phyloP scores from a whole-genome alignment of 2,329 filamentous ascomycete genomes.

The Microsporum canis region DNA sequence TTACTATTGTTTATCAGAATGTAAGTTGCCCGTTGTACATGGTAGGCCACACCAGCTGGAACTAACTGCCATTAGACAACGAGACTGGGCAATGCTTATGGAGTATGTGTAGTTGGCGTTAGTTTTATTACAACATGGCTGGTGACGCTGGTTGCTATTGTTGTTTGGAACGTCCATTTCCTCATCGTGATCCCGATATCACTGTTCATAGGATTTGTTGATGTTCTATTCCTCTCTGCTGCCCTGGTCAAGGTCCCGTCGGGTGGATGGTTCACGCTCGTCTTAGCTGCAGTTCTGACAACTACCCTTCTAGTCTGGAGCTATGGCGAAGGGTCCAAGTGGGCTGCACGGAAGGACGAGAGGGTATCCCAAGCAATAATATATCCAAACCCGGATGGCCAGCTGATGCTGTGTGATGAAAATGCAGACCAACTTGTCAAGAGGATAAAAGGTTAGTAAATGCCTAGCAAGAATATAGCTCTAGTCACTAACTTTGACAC shows the following conservation, averaged over 20 bases:
- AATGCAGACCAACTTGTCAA: slow-evolving; percentile 11
- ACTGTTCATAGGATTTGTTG: slow-evolving; percentile 53
- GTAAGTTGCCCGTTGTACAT: slow-evolving; percentile 13
- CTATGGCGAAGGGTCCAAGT: slow-evolving; percentile 68
- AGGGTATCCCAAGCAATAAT: slow-evolving; percentile 30
- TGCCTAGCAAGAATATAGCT: slow-evolving; percentile 32
- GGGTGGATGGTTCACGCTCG: slow-evolving; percentile 67
- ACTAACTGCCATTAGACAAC: slow-evolving; percentile 42
- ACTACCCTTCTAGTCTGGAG: slow-evolving; percentile 62
- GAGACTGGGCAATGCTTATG: slow-evolving; percentile 61
- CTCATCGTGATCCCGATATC: slow-evolving; percentile 51
- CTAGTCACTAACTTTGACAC: slow-evolving; percentile 32
- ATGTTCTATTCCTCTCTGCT: slow-evolving; percentile 59
- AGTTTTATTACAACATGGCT: slow-evolving; percentile 69
- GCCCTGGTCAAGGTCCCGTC: slow-evolving; percentile 61
- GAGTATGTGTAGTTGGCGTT: slow-evolving; percentile 68
- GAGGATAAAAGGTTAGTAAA: slow-evolving; percentile 12
- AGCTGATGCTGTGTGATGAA: slow-evolving; percentile 12
- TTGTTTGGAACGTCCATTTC: slow-evolving; percentile 57
- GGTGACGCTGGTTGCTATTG: slow-evolving; percentile 57
- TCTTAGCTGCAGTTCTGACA: slow-evolving; percentile 52
- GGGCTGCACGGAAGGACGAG: slow-evolving; percentile 57
- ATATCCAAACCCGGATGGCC: slow-evolving; percentile 11
- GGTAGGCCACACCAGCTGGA: background rate
- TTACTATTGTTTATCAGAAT: slow-evolving; percentile 63